phyloP scores from a whole-genome alignment of 1,139 yeast species.

The Candida tropicalis region DNA sequence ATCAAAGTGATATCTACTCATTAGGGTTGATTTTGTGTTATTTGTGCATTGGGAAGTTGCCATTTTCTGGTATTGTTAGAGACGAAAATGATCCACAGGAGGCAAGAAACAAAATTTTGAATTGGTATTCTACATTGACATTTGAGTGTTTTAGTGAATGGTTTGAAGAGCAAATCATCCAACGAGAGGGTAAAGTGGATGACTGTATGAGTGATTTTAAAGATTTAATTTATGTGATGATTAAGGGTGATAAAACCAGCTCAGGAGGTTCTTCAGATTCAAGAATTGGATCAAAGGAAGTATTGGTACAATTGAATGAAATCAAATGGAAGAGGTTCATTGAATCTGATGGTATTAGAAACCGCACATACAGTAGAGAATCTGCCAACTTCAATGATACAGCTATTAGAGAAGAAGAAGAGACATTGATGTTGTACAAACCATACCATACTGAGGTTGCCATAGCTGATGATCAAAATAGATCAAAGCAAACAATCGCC shows the following conservation, averaged over 20 bases:
- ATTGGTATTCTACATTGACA: slow-evolving; percentile 33
- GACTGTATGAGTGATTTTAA: slow-evolving; percentile 23
- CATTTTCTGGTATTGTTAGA: slow-evolving; percentile 41
- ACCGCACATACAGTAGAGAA: not conserved
- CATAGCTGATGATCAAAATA: not conserved
- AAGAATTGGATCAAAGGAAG: slow-evolving; percentile 19
- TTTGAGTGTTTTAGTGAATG: slow-evolving; percentile 26
- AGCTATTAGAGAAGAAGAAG: not conserved
- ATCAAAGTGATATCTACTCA: slow-evolving; percentile 77
- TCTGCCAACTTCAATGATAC: not conserved
- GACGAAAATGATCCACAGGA: slow-evolving; percentile 39
- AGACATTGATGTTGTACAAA: slow-evolving; percentile 8
- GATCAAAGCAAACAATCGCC: not conserved
- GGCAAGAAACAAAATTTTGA: slow-evolving; percentile 28
- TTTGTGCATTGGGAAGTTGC: slow-evolving; percentile 69
- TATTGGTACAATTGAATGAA: slow-evolving; percentile 22
- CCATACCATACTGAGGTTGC: not conserved
- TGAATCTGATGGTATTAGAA: not conserved
- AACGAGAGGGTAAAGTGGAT: slow-evolving; percentile 12
- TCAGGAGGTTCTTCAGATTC: slow-evolving; percentile 3
- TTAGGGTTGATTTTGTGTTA: slow-evolving; percentile 79
- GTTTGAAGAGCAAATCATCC: slow-evolving; percentile 21
- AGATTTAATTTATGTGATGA: slow-evolving; percentile 32
- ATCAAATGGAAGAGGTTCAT: slow-evolving; percentile 22
- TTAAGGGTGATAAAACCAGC: slow-evolving; percentile 27